These are phyloP conservation scores for Tilletia horrida DNA, from an alignment of 1,284 basidiomycete species.

Conservation along the genomic window DNA sequence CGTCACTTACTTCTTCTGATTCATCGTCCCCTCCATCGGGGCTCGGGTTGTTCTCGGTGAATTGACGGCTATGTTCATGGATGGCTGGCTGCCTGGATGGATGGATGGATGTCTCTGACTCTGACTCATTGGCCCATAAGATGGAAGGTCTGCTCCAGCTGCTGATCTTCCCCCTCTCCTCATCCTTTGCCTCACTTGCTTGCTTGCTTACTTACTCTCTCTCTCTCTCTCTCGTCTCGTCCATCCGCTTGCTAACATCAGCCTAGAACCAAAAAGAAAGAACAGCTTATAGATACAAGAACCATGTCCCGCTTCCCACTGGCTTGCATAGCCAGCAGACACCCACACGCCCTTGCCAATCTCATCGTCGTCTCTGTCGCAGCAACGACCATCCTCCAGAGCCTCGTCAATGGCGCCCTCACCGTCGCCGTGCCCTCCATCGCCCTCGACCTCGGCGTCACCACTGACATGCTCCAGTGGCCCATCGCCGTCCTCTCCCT, in stretches of 20 bases:
- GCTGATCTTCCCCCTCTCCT: not conserved
- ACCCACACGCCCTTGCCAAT: slow-evolving; percentile 1
- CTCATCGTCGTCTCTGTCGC: slow-evolving; percentile 34
- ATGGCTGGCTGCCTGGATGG: too few species aligned
- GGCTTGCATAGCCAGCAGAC: not conserved
- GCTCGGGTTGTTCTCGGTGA: too few species aligned
- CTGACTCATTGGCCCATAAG: too few species aligned
- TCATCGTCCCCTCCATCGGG: too few species aligned
- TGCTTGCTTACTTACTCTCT: slow-evolving; percentile 11
- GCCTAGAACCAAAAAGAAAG: not conserved
- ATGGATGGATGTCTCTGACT: too few species aligned
- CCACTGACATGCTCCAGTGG: slow-evolving; percentile 66
- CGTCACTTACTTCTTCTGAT: too few species aligned
- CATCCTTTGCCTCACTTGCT: too few species aligned
- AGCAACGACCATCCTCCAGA: slow-evolving; percentile 48
- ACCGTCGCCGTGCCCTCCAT: slow-evolving; percentile 67
- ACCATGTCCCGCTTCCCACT: slow-evolving; percentile 5
- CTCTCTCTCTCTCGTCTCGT: slow-evolving; percentile 1
- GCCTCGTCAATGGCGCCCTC: slow-evolving; percentile 56
- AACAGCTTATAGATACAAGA: too few species aligned
- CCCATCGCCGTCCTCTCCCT: slow-evolving; percentile 63
- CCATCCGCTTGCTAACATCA: not conserved
- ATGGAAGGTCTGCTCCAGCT: not conserved
- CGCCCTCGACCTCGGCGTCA: slow-evolving; percentile 60
- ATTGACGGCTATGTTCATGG: too few species aligned